Conservation (phyloP, 2,329 filamentous ascomycete species). For the Stagonosporopsis chrysanthemi region DNA sequence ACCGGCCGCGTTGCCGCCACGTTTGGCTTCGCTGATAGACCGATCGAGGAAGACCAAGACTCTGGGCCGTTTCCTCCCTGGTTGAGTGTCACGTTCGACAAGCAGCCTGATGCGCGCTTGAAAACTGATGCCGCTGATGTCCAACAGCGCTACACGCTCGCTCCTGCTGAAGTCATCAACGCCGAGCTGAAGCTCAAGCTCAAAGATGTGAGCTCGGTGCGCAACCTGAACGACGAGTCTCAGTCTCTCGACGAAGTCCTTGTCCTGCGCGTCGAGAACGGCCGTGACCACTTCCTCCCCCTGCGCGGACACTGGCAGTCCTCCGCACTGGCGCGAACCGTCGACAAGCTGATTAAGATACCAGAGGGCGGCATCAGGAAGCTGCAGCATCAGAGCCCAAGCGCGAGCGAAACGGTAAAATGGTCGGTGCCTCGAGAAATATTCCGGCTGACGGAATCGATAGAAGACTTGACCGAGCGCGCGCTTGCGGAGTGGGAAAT, state of each 20-base stretch:
- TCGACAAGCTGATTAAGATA: conserved; percentile 87
- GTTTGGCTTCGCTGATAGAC: conserved; percentile 80
- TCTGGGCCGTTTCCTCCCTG: conserved; percentile 65
- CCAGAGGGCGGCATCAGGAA: conserved; percentile 81
- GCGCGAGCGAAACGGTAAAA: conserved; percentile 60
- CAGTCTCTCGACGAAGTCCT: conserved; percentile 81
- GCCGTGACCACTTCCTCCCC: conserved; percentile 90
- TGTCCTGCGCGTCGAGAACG: conserved; percentile 81
- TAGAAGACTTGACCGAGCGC: conserved; percentile 67
- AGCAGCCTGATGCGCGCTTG: conserved; percentile 53
- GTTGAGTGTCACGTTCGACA: conserved; percentile 73
- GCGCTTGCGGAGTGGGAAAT: conserved; percentile 70
- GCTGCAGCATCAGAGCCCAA: conserved; percentile 64
- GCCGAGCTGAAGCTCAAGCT: conserved; percentile 74
- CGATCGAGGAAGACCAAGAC: conserved; percentile 57
- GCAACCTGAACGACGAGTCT: conserved; percentile 73
- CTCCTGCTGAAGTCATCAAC: conserved; percentile 83
- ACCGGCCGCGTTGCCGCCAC: conserved; percentile 83
- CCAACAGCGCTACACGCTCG: conserved; percentile 68
- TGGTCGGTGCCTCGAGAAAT: conserved; percentile 88
- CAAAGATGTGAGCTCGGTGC: conserved; percentile 68
- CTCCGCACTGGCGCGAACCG: conserved; percentile 81
- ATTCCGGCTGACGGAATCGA: conserved; percentile 84
- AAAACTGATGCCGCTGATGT: conserved; percentile 38
- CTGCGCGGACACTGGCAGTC: conserved; percentile 80